Percentiles rank a stretch among this genome's conserved stretches.
Evolutionary conservation across 768 basidiomycete species (phyloP).

Genomic region (Lanmaoa pseudosensibilis): DNA sequence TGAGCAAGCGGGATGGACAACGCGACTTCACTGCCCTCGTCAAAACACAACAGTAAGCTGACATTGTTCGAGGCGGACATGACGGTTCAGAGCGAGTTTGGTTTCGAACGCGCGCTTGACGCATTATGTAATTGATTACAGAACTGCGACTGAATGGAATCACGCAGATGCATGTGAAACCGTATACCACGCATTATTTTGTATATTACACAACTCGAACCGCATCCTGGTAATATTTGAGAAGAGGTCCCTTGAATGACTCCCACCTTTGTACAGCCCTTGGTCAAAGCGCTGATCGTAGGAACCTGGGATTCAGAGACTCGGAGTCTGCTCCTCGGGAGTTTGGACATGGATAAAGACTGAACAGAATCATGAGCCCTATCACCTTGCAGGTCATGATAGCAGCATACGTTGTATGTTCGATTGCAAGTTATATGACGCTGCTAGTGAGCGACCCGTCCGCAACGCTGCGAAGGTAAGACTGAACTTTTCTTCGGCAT

Average conservation of each 20-base stretch:
- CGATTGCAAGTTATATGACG: slow-evolving; percentile 83
- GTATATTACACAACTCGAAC: no score
- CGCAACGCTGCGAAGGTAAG: slow-evolving; percentile 78
- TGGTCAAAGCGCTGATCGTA: slow-evolving; percentile 80
- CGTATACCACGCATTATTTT: no score
- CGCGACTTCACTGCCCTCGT: no score
- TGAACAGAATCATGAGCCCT: slow-evolving; percentile 4
- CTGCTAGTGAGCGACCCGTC: slow-evolving; percentile 48
- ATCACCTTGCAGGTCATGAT: background rate
- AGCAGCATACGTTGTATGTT: slow-evolving; percentile 48
- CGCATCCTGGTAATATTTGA: slow-evolving; percentile 82
- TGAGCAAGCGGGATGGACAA: no score
- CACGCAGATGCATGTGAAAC: no score
- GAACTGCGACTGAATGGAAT: no score
- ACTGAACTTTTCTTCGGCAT: slow-evolving; percentile 85
- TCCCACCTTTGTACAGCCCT: slow-evolving; percentile 78
- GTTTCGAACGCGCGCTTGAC: no score
- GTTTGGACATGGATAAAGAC: slow-evolving; percentile 77
- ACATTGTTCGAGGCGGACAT: no score
- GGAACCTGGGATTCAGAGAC: slow-evolving; percentile 72
- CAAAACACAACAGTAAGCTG: no score
- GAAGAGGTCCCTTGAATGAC: slow-evolving; percentile 56
- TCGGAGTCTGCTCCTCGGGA: slow-evolving; percentile 55
- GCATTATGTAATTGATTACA: no score
- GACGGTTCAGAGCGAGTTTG: no score